Evolutionary conservation across 2,329 filamentous ascomycete species (phyloP), one percentile per base, ranked within the genome.

Genomic region (Geosmithia flava): DNA sequence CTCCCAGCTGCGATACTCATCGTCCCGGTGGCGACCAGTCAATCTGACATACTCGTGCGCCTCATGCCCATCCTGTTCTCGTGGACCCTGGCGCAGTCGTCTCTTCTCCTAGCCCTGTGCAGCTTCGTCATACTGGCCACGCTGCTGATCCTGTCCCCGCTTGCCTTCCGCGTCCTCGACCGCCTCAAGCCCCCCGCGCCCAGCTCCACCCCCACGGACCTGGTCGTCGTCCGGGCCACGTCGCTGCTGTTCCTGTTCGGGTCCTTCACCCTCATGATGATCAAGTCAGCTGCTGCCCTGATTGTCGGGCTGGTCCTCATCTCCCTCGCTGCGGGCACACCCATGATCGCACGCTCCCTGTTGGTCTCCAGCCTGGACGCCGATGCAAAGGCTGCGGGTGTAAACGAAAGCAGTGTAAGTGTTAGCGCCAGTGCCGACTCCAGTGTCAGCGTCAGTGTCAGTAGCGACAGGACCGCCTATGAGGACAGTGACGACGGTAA

Each of bases 21-120:
- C 8, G 53, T 58, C 7, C 56, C 58, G 10, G 47, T 54, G 7
- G 54, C 52, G 3, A 54, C 51, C 3, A 47, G 52, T 2, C 56
- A 60, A 17, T 53, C 53, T 2, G 55, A 55, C 11, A 52, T 55
- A n/a, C 33, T 56, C 15, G 42, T 56, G 19, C 56, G 55, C 6
- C 29, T 60, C 16, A 56, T 60, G 56, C 55, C 55, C 7, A 45
- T 59, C 27, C 54, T 53, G n/a, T 60, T 59, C 50, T 37, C 50
- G 29, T 56, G 55, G 58, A 42, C 49, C 8, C 51, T 59, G 4
- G 29, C 50, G 4, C 49, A 45, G 8, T 58, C 57, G 5, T 45
- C 52, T n/a, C 49, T 59, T 3, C 51, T 59, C 41, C 40, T 59
- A 13, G 55, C 57, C 17, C 44, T 58, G 29, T 52, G 49, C 46